Evolutionary conservation across 805 yeast genomes (phyloP), one percentile per base, ranked within the genome.

Genomic region (Wickerhamomyces silvicola): DNA sequence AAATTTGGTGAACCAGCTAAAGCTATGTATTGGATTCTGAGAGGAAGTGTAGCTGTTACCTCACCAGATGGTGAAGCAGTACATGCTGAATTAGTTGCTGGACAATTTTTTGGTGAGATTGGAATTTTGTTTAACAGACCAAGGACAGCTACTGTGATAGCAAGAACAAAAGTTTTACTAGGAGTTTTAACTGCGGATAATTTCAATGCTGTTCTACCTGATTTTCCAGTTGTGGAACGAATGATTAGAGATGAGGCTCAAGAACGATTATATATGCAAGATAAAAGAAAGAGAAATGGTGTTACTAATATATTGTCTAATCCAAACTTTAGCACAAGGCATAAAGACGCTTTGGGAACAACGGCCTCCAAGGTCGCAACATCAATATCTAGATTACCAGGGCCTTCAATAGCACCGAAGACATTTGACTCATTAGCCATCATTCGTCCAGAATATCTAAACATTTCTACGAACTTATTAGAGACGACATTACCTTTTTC

Each of bases 161-260:
- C 88, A 4, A 58, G 79, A 38, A 70, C 83, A 1, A 71, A 67
- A 42, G 85, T 82, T 2, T 55, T 82, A 31, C 61, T 78, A 6
- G 87, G 85, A 2, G 81, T 80, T 1, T 59, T 81, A 27, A 79
- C 86, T 1, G 72, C 76, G 11, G 82, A 77, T 35, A 70, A 76
- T 9, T 63, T 81, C 30, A 68, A 70, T 38, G 56, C 63, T 9
- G 81, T 81, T 1, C 58, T 81, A 16, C 72, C 77, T 2, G 70
- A 67, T 35, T 80, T 72, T 50, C 88, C 90, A 0, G 52, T 58
- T 3, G 72, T 81, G 24, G 88, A 81, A 50, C 59, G 83, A 37
- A 63, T 76, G 29, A 79, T 81, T 26, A 60, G 88, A 39, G 85
- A 81, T 51, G 90, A 81, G 48, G 88, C 86, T 4, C 87, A 81